Percentiles rank a stretch among this genome's conserved stretches.
These are phyloP conservation scores for Tolypocladium amazonense DNA, from an alignment of 2,329 filamentous ascomycete species.

Conservation along the genomic window DNA sequence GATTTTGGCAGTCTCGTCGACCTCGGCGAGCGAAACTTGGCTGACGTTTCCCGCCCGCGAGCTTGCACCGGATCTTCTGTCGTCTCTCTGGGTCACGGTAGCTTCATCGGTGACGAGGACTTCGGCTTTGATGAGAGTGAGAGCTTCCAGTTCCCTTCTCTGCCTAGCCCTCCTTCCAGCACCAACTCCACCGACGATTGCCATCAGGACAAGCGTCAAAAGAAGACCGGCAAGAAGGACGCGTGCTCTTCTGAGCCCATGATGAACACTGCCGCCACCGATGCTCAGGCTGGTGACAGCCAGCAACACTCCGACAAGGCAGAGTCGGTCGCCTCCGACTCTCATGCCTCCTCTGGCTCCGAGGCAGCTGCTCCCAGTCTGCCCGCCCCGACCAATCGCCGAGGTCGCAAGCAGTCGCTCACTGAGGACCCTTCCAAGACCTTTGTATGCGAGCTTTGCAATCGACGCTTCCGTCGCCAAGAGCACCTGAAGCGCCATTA, in stretches of 20 bases:
- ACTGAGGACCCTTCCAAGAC: constrained; percentile 98
- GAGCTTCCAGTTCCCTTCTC: constrained; percentile 45
- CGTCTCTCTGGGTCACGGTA: constrained; percentile 62
- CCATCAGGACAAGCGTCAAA: constrained; percentile 48
- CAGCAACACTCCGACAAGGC: constrained; percentile 24
- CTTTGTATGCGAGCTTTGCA: constrained; percentile 93
- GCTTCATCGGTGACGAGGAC: constrained; percentile 66
- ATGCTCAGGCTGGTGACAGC: constrained; percentile 21
- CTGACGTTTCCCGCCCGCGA: constrained; percentile 59
- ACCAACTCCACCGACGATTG: constrained; percentile 26
- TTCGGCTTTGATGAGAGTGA: constrained; percentile 65
- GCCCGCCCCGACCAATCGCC: constrained; percentile 64
- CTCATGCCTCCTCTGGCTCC: constrained; percentile 29
- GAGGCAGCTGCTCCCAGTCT: constrained; percentile 31
- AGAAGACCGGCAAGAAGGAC: constrained; percentile 40
- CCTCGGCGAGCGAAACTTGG: constrained; percentile 36
- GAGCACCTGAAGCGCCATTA: constrained; percentile 99
- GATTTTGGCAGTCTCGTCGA: constrained; percentile 67
- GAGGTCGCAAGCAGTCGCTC: constrained; percentile 94
- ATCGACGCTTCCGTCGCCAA: constrained; percentile 92
- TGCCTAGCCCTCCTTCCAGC: constrained; percentile 47
- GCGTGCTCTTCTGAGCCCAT: constrained; percentile 21
- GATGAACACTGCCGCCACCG: constrained; percentile 30
- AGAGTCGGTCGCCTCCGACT: constrained; percentile 26
- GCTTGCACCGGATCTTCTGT: constrained; percentile 58